phyloP scores from a whole-genome alignment of 1,139 yeast species.

The Yamadazyma oceani region DNA sequence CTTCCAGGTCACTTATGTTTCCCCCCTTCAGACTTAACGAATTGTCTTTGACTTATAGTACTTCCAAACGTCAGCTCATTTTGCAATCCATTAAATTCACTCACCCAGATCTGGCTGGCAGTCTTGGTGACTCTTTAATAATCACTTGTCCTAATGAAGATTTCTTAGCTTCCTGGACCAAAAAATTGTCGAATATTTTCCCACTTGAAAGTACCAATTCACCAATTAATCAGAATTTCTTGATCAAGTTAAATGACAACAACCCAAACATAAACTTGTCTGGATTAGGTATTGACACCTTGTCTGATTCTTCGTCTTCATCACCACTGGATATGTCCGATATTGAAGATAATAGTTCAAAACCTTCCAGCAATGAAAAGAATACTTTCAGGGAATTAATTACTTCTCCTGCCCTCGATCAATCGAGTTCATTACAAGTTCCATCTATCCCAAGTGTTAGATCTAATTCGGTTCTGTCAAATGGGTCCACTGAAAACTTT shows the following conservation, averaged over 20 bases:
- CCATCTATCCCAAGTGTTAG: conserved; percentile 5
- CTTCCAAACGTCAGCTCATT: conserved; percentile 21
- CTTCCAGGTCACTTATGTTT: conserved; percentile 32
- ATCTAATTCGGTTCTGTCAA: conserved; percentile 10
- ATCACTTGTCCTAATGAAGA: conserved; percentile 20
- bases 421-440: conserved; percentile 1
- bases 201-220: conserved; percentile 30
- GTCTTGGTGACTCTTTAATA: conserved; percentile 10
- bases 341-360: conserved; percentile 1
- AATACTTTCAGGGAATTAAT: conserved; percentile 23
- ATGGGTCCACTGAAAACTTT: conserved; percentile 10
- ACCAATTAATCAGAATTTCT: conserved; percentile 23
- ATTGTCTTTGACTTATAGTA: conserved; percentile 16
- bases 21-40: conserved; percentile 41
- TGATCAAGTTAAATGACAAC: conserved; percentile 20
- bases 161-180: conserved; percentile 27
- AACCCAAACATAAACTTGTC: conserved; percentile 23
- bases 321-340: conserved; percentile 4
- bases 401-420: conserved; percentile 21
- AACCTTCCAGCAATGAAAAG: conserved; percentile 6
- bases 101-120: conserved; percentile 3
- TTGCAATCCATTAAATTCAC: conserved; percentile 28
- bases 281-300: conserved; percentile 38
- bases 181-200: conserved; percentile 29
- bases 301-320: conserved; percentile 20